Conservation (phyloP, 2,329 filamentous ascomycete species). For the Chaetomiaceae sp. region DNA sequence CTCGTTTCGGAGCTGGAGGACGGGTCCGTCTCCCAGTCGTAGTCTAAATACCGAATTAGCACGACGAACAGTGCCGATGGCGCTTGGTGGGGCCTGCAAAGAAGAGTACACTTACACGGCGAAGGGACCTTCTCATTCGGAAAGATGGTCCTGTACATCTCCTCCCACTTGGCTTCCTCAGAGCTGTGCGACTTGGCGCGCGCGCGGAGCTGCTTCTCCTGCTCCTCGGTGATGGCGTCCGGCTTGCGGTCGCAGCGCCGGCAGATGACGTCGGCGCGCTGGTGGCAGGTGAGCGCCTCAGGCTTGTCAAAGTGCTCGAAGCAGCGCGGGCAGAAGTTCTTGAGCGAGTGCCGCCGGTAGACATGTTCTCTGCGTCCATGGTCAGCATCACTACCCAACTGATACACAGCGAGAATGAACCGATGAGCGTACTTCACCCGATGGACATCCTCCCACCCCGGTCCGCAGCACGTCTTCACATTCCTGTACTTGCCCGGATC, state of each 20-base stretch:
- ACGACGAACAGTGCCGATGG: too few relatives aligned
- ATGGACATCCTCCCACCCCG: constrained; percentile 22
- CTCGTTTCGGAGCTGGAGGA: constrained; percentile 13
- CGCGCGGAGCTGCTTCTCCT: constrained; percentile 21
- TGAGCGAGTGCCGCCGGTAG: constrained; percentile 24
- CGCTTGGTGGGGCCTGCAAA: too few relatives aligned
- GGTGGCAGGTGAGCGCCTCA: constrained; percentile 22
- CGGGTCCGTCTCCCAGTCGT: constrained; percentile 21
- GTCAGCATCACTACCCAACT: neutral
- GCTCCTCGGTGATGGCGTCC: constrained; percentile 43
- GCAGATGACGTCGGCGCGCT: constrained; percentile 28
- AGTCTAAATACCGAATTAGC: constrained; percentile 24
- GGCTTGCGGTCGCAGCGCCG: constrained; percentile 41
- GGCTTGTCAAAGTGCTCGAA: constrained; percentile 23
- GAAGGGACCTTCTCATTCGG: constrained; percentile 18
- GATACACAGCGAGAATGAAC: neutral
- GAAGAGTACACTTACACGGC: constrained; percentile 15
- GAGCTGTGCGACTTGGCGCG: constrained; percentile 18
- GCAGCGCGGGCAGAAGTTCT: constrained; percentile 25
- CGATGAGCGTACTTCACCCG: constrained; percentile 23
- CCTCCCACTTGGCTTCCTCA: constrained; percentile 22
- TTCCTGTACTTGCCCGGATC: constrained; percentile 20
- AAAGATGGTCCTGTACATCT: constrained; percentile 24
- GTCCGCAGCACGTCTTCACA: constrained; percentile 24
- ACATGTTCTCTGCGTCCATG: constrained; percentile 24